phyloP scores from a whole-genome alignment of 2,329 filamentous ascomycete species.

The Colletotrichum paranaense region DNA sequence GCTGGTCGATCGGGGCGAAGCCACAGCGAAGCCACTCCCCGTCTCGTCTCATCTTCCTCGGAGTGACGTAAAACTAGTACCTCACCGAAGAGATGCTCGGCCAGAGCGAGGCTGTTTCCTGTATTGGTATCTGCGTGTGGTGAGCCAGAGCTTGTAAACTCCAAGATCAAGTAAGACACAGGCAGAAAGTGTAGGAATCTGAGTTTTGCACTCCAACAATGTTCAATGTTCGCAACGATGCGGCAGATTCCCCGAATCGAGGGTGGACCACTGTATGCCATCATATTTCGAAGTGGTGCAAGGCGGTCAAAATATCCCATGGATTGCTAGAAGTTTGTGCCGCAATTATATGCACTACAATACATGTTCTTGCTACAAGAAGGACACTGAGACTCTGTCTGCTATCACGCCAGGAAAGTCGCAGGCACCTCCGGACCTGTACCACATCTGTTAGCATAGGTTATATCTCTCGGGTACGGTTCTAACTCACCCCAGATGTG shows the following conservation, averaged over 20 bases:
- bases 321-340: not conserved
- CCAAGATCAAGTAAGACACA: too few species aligned
- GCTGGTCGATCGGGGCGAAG: not conserved
- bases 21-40: slow-evolving; percentile 5
- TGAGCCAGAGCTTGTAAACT: not conserved
- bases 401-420: slow-evolving; percentile 30
- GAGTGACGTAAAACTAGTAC: not conserved
- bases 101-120: not conserved
- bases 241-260: too few species aligned
- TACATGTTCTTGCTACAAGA: not conserved
- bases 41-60: not conserved
- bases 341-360: not conserved
- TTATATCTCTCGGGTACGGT: not conserved
- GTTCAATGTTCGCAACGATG: not conserved
- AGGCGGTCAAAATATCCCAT: too few species aligned
- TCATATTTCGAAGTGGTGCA: not conserved
- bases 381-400: not conserved
- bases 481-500: slow-evolving; percentile 57
- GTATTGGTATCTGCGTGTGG: not conserved
- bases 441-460: slow-evolving; percentile 8
- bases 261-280: too few species aligned
- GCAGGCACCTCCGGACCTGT: slow-evolving; percentile 36
- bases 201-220: not conserved
- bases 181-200: too few species aligned
- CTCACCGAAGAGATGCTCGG: not conserved